Conservation (phyloP, 495 filamentous ascomycete species). For the Tuber umbilicatum region DNA sequence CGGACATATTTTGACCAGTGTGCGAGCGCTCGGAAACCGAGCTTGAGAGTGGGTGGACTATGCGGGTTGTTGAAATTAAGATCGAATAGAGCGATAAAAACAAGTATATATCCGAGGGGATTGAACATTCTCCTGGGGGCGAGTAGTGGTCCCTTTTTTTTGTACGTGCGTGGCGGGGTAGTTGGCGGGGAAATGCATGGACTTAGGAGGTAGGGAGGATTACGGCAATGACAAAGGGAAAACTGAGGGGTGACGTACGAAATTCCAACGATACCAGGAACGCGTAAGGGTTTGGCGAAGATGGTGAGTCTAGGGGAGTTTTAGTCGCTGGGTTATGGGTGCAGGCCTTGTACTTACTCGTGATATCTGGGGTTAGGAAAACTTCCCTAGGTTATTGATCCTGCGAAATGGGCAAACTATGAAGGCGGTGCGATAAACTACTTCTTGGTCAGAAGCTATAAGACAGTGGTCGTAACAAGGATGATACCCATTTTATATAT, state of each 20-base stretch:
- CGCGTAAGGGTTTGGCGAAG: background rate
- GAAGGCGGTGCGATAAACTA: background rate
- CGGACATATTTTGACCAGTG: background rate
- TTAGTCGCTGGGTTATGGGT: background rate
- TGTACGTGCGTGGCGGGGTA: background rate
- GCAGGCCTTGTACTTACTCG: background rate
- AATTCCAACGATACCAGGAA: background rate
- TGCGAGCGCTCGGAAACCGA: too few relatives aligned
- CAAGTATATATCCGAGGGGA: background rate
- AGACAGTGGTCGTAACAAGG: background rate
- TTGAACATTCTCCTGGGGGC: background rate
- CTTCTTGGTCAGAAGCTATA: background rate
- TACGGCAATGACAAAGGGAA: background rate
- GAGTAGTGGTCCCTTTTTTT: background rate
- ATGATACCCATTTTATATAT: background rate
- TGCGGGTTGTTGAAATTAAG: background rate
- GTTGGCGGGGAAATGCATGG: background rate
- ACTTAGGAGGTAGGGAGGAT: background rate
- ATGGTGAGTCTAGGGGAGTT: background rate
- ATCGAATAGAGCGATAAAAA: background rate
- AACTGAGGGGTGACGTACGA: background rate
- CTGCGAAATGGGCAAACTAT: background rate
- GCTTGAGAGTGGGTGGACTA: background rate
- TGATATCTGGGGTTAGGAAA: background rate
- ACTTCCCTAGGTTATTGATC: background rate